Evolutionary conservation across 495 filamentous ascomycete genomes (phyloP).

Genomic region (Penicillium lividum): DNA sequence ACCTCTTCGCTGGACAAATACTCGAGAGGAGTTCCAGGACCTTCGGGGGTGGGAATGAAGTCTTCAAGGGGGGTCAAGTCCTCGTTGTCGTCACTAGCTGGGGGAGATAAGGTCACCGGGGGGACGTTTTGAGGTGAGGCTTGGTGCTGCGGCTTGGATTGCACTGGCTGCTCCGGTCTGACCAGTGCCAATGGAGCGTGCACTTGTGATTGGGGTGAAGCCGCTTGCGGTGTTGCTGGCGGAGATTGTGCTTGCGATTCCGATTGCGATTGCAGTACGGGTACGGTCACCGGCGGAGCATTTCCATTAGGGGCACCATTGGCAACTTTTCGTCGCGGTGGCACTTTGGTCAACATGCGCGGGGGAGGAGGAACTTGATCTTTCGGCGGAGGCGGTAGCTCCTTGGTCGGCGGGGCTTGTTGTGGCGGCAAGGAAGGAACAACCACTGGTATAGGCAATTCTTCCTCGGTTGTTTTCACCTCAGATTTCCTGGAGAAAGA

Average conservation of each 20-base stretch:
- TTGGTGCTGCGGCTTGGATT: background rate
- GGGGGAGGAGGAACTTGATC: constrained; percentile 17
- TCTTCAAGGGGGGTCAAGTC: constrained; percentile 31
- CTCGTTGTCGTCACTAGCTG: constrained; percentile 18
- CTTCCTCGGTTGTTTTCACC: constrained; percentile 5
- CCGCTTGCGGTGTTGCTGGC: constrained; percentile 5
- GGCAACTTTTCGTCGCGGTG: constrained; percentile 14
- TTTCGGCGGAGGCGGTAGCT: constrained; percentile 34
- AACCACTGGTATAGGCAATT: background rate
- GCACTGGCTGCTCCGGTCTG: constrained; percentile 7
- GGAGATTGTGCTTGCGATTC: constrained; percentile 11
- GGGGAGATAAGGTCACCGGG: constrained; percentile 2
- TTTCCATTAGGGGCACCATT: constrained; percentile 4
- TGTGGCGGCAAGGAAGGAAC: constrained; percentile 20
- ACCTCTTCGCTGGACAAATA: constrained; percentile 30
- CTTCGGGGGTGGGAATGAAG: constrained; percentile 44
- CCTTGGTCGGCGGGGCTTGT: constrained; percentile 30
- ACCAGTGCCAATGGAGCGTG: constrained; percentile 2
- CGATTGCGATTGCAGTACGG: background rate
- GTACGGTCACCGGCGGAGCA: background rate
- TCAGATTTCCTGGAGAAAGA: constrained; percentile 29
- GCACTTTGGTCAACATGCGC: constrained; percentile 12
- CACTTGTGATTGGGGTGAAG: background rate
- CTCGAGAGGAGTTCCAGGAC: constrained; percentile 26
- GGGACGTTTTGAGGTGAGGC: constrained; percentile 1